Base-by-base conservation (phyloP, 768 basidiomycete species). In the Tylopilus vinaceipallidus region DNA sequence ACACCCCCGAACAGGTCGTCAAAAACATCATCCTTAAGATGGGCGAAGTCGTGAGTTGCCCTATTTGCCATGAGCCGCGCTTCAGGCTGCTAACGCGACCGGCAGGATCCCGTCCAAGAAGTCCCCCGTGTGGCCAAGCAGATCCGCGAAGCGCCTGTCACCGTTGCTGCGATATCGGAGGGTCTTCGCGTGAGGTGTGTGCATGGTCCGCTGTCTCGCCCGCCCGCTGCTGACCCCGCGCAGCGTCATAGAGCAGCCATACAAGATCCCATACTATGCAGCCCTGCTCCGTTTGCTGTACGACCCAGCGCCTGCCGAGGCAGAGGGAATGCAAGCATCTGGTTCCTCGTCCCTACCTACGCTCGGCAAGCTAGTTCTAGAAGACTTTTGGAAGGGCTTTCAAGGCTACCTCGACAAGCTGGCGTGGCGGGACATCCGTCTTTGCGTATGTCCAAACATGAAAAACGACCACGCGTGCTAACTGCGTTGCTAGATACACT, bases 311-410 rank as follows among this genome's bases (percentile, higher is more conserved):
- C 53, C 60, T 16, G 58, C 69, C 33, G 78, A 75, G 34, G 69
- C 69, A 29, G 65, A 66, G 2, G 48, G 48, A 6, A 50, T 47
- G 1, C 55, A 52, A n/a, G 46, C 60, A 3, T 69, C 70, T 12
- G 63, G 58, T 16, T 66, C 67, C 7, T 65, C 69, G 14, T 46
- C 67, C 14, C 24, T 41, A 34, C 55, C 63, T n/a, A 73, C 82
- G 0, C 65, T 89, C 0, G 89, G 90, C 2, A 79, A 79, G 45
- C 80, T 85, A 38, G 75, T 95, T 14, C 70, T 95, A 17, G 88
- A 94, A 56, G 93, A 98, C 62, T 86, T 94, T 50, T 88, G 88
- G 81, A 90, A 88, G 68, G 88, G 88, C 3, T 97, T 98, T 65
- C 90, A 93, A 60, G 78, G 81, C 3, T 91, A 85, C 64, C 74